Evolutionary conservation across 2,329 filamentous ascomycete genomes (phyloP).

Genomic region (Hypoxylon sp.): DNA sequence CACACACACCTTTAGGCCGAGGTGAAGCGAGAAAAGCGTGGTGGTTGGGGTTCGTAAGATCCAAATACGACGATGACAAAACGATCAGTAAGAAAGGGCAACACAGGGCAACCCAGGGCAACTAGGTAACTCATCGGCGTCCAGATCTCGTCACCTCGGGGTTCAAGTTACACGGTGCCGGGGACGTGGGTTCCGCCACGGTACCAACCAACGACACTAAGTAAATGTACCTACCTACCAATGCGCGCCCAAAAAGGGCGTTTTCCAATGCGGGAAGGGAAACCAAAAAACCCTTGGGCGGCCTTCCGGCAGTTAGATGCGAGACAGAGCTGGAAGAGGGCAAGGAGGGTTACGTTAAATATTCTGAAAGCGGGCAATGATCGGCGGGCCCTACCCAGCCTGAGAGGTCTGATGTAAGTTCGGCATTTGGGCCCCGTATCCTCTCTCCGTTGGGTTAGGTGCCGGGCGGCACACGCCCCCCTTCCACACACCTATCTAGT

Average conservation of each 20-base stretch:
- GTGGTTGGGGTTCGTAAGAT: too few relatives aligned
- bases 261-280: too few relatives aligned
- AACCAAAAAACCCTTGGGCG: background rate
- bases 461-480: too few relatives aligned
- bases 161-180: constrained; percentile 38
- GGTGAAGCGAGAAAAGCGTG: too few relatives aligned
- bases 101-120: too few relatives aligned
- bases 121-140: constrained; percentile 27
- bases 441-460: constrained; percentile 37
- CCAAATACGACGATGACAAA: constrained; percentile 19
- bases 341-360: constrained; percentile 23
- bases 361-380: constrained; percentile 26
- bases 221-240: too few relatives aligned
- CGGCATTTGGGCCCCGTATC: constrained; percentile 38
- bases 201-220: too few relatives aligned
- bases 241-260: background rate
- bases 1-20: constrained; percentile 2
- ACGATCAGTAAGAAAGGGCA: constrained; percentile 11
- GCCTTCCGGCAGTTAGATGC: constrained; percentile 39
- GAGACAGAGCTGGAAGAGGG: constrained; percentile 35
- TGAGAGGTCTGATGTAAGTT: constrained; percentile 33
- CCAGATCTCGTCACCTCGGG: constrained; percentile 38
- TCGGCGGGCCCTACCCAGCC: constrained; percentile 17
- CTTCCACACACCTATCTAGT: too few relatives aligned
- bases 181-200: constrained; percentile 11